Percentiles rank a stretch among this genome's conserved stretches.
Evolutionary conservation across 768 basidiomycete species (phyloP).

Genomic region (Lentinula boryana): DNA sequence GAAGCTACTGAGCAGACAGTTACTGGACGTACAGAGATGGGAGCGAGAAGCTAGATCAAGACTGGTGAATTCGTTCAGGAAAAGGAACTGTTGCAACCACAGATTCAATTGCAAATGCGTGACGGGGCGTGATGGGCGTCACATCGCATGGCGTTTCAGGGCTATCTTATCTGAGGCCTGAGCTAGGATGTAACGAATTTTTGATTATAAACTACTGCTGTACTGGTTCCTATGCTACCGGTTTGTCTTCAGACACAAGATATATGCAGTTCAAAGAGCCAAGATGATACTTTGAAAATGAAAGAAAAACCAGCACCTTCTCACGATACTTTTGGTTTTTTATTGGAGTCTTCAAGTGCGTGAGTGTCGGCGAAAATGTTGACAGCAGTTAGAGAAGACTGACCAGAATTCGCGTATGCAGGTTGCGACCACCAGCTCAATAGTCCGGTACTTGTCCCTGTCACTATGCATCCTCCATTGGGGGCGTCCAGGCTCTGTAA

Average conservation of each 20-base stretch:
- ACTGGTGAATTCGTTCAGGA: constrained; percentile 27
- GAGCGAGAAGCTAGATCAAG: constrained; percentile 17
- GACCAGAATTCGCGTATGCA: constrained; percentile 17
- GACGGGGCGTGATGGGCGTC: background rate
- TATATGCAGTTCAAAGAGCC: background rate
- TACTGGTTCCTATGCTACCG: background rate
- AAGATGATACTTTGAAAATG: background rate
- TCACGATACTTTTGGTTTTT: background rate
- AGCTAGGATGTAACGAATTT: too few relatives aligned
- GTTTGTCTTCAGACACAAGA: background rate
- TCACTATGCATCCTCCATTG: constrained; percentile 43
- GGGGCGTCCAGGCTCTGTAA: constrained; percentile 8
- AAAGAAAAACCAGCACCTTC: background rate
- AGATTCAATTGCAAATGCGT: background rate
- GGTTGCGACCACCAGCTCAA: constrained; percentile 57
- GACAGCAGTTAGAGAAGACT: background rate
- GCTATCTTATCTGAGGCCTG: background rate
- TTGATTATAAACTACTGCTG: too few relatives aligned
- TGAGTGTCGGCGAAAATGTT: background rate
- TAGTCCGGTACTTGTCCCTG: constrained; percentile 49
- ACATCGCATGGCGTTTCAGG: background rate
- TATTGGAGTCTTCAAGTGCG: background rate
- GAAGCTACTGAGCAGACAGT: constrained; percentile 10
- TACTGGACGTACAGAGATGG: constrained; percentile 15
- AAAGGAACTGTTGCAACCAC: constrained; percentile 7